Evolutionary conservation across 192 early-diverging fungal genomes (phyloP), one percentile per base, ranked within the genome.

Genomic region (Kickxella alabastrina): DNA sequence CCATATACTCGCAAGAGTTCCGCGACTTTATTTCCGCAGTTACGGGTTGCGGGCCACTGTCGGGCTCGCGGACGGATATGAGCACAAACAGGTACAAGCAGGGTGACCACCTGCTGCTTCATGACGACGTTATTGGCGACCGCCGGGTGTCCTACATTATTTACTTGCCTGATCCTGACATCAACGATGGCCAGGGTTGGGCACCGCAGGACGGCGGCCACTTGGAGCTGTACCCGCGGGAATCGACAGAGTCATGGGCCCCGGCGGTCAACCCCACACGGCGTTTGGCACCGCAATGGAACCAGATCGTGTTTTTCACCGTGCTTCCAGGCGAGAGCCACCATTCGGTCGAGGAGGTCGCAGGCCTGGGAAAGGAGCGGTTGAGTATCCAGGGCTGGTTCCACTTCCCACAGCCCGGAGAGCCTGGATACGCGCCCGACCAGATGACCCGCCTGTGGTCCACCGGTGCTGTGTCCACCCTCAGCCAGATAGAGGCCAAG

Each of bases 41-140:
- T 4, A 90, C 84, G 2, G 83, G 82, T 0, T 88, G 87, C 65
- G 86, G 82, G 2, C 82, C 79, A 13, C 62, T 91, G 13, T 83
- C 80, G 10, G 85, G 81, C 17, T 57, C 66, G 34, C 86, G 84
- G 23, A 79, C 70, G 0, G 89, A 91, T 54, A 83, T 89, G 79
- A 82, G 82, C 48, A 81, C 87, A 49, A 91, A 89, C 65, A 79
- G 65, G 27, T 89, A 87, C 64, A 68, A 64, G 48, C 55, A 73
- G 32, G 85, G 89, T 9, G 87, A 87, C 68, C 87, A 89, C 50
- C 67, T 91, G 22, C 56, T 91, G 15, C 78, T 81, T 23, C 89
- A 91, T 55, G 89, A 91, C 77, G 89, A 91, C 57, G 86, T 87
- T 0, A 91, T 91, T 58, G 86, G 86, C 0, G 82, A 84, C 35